phyloP scores from a whole-genome alignment of 768 basidiomycete species.

The Hericium erinaceus region DNA sequence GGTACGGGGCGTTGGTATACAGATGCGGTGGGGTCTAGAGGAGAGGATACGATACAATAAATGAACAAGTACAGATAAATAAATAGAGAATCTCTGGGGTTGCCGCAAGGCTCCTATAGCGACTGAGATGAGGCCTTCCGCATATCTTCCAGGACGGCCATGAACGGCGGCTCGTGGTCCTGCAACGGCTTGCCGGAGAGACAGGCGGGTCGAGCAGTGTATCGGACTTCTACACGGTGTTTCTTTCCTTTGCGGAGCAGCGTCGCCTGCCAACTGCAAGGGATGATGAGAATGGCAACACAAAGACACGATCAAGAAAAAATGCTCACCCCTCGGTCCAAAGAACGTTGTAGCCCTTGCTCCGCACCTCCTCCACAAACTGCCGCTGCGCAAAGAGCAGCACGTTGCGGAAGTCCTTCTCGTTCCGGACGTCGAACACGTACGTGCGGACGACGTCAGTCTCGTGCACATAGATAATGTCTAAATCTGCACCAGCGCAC shows the following conservation, averaged over 20 bases:
- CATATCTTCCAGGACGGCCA: constrained; percentile 46
- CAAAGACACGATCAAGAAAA: background rate
- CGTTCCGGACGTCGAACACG: constrained; percentile 48
- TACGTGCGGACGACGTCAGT: constrained; percentile 51
- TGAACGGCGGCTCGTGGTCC: constrained; percentile 51
- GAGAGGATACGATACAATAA: constrained; percentile 6
- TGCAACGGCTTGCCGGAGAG: constrained; percentile 38
- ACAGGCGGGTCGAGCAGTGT: constrained; percentile 58
- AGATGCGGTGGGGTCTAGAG: background rate
- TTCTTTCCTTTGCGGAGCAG: constrained; percentile 51
- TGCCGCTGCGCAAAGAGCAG: constrained; percentile 57
- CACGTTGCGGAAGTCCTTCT: constrained; percentile 40
- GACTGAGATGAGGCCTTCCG: constrained; percentile 3
- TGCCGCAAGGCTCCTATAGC: background rate
- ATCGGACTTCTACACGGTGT: constrained; percentile 61
- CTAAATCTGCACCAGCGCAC: constrained; percentile 35
- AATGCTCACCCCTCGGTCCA: constrained; percentile 52
- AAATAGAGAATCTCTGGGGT: background rate
- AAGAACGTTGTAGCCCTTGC: constrained; percentile 53
- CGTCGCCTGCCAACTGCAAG: constrained; percentile 55
- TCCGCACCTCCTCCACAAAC: constrained; percentile 44
- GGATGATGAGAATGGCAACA: background rate
- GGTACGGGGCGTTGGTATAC: background rate
- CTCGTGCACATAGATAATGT: constrained; percentile 46
- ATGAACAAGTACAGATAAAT: background rate